A percentile compares a stretch with the other conserved stretches of the same genome.
phyloP scores from a whole-genome alignment of 305 asterid species.

The Solanum chacoense region DNA sequence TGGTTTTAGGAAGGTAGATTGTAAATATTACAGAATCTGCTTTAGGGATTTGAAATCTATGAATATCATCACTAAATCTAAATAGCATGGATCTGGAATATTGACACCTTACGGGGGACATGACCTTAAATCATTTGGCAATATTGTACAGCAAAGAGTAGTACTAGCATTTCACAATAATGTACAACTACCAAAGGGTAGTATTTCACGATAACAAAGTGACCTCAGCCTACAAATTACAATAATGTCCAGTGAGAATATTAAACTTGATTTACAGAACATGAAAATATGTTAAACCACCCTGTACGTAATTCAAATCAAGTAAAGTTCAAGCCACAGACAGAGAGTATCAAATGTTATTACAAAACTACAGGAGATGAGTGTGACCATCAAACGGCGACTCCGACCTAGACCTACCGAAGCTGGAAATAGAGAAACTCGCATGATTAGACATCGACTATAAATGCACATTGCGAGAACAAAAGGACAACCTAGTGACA shows the following conservation, averaged over 20 bases:
- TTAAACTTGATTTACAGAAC: neutral
- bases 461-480: neutral
- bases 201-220: neutral
- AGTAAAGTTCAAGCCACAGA: neutral
- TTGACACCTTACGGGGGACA: neutral
- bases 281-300: neutral
- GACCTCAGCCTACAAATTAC: neutral
- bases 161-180: neutral
- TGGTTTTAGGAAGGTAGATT: neutral
- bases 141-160: neutral
- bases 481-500: neutral
- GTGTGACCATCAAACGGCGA: neutral
- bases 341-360: neutral
- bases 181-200: neutral
- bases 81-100: neutral
- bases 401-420: neutral
- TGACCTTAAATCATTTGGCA: neutral
- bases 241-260: neutral
- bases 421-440: conserved; percentile 11
- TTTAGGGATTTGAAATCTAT: neutral
- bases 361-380: neutral
- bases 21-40: neutral
- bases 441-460: neutral
- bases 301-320: neutral
- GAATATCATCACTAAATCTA: neutral